Evolutionary conservation across 73 alveolate genomes (phyloP), one percentile per base, ranked within the genome.

Genomic region (Paramecium primaurelia): DNA sequence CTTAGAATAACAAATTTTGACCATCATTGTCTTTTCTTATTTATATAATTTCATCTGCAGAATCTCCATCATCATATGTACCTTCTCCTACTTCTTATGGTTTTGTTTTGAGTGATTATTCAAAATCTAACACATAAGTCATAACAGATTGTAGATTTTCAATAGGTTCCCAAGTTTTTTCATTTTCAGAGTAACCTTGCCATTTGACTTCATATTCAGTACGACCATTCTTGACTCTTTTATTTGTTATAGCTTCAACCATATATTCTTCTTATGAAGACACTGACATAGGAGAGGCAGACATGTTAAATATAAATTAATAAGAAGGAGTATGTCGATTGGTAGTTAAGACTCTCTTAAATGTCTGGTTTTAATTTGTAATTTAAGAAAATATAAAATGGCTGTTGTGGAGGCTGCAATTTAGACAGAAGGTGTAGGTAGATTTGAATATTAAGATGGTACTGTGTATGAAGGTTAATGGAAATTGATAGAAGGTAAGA

Each of bases 391-490:
- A 64, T 34, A 32, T 34, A 26, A 64, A 64, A 64, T 64, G 84
- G 84, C 84, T 64, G 49, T 64, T 11, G 71, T 44, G 14, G 89
- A 44, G 14, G 73, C 89, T 37, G 22, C 49, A 6, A 59, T 80
- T 8, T 9, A 93, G 80, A 40, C 38, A 22, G 93, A 93, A 26
- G 97, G 97, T 9, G 38, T 32, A 44, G 98, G 98, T 36, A 94
- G 96, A 69, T 97, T 97, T 54, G 98, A 96, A 73, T 97, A 95
- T 90, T 86, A 93, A 77, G 95, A 95, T 54, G 99, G 99, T 1
- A 92, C 98, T 3, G 92, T 94, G 9, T 97, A 97, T 91, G 96
- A 88, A 20, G 99, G 99, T 1, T 89, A 97, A 45, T 97, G 99
- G 97, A 95, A 96, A 84, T 83, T 95, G 59, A 42, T 90, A 25